A percentile compares a stretch with the other conserved stretches of the same genome.
phyloP scores from a whole-genome alignment of 306 rosid species.

The Vigna nakashimae region DNA sequence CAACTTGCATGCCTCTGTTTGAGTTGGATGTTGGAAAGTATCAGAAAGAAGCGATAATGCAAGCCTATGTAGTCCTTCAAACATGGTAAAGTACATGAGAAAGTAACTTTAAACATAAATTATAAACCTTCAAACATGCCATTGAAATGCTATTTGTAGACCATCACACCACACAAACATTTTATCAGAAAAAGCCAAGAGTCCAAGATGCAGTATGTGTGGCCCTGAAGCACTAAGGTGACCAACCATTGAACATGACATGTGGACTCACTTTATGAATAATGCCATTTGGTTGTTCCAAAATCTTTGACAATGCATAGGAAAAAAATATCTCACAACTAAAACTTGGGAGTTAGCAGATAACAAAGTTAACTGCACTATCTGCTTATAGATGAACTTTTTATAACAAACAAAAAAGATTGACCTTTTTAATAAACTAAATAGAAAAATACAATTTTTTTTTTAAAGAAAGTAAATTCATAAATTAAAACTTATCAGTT shows the following conservation, averaged over 20 bases:
- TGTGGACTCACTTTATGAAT: slow-evolving; percentile 1
- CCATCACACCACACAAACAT: background rate
- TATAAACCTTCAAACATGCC: background rate
- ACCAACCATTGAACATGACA: slow-evolving; percentile 26
- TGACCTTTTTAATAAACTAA: background rate
- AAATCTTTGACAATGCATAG: background rate
- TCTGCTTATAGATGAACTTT: background rate
- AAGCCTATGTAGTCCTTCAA: background rate
- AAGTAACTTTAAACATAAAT: background rate
- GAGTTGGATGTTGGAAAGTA: background rate
- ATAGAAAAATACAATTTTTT: background rate
- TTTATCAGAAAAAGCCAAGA: background rate
- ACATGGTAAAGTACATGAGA: background rate
- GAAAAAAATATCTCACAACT: background rate
- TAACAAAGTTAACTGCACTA: background rate
- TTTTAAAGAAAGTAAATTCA: background rate
- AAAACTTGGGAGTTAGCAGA: background rate
- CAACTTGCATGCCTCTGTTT: background rate
- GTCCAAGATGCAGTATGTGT: slow-evolving; percentile 36
- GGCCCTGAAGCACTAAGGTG: slow-evolving; percentile 42
- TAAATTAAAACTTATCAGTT: background rate
- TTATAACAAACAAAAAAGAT: background rate
- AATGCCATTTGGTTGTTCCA: slow-evolving; percentile 11
- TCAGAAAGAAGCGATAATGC: background rate
- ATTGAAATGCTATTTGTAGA: background rate